Base-by-base conservation (phyloP, 2,329 filamentous ascomycete genomes). In the Tolypocladium album region DNA sequence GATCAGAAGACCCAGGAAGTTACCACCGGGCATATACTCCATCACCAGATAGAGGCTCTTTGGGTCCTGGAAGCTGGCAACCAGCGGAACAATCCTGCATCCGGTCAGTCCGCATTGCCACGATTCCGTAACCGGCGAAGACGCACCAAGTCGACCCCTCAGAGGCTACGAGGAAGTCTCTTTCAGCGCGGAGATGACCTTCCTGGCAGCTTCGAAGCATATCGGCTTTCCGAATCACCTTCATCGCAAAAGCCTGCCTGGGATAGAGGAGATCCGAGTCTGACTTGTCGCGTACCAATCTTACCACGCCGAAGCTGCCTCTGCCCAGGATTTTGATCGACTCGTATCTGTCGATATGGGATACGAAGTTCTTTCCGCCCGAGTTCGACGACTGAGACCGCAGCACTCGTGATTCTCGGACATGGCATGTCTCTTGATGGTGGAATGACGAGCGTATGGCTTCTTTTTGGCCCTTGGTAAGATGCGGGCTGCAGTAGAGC, bases 1-100 rank as follows among this genome's bases (percentile, higher is more conserved):
- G 59, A 97, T 88, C 20, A 99, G 76, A 0, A 97, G 75, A 1
- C 90, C 90, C 0, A 99, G 80, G 65, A 99, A 97, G 71, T 99
- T 93, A 0, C 94, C 93, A 0, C 93, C 94, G 2, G 95, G 88
- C 91, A 97, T 97, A 70, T 96, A 99, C 61, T 97, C 92, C 92
- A 97, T 97, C 58, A 97, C 89, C 7, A 99, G 83, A 68, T 97
- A 97, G 7, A 99, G 79, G 66, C 90, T 90, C 50, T 83, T 82
- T 42, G 83, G 78, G 70, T 97, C 94, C 72, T 97, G 91, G 65
- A 97, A 97, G 68, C 91, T 94, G 57, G 90, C 82, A 57, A 96
- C 82, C 42, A 99, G 78, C 0, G 92, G 90, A 2, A 97, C 90
- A 55, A 96, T 86, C 93, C 84, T 87, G 56, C 2, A 57, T 1